Conservation (phyloP, 352 stramenopile genomes). For the Phytopythium montanum region DNA sequence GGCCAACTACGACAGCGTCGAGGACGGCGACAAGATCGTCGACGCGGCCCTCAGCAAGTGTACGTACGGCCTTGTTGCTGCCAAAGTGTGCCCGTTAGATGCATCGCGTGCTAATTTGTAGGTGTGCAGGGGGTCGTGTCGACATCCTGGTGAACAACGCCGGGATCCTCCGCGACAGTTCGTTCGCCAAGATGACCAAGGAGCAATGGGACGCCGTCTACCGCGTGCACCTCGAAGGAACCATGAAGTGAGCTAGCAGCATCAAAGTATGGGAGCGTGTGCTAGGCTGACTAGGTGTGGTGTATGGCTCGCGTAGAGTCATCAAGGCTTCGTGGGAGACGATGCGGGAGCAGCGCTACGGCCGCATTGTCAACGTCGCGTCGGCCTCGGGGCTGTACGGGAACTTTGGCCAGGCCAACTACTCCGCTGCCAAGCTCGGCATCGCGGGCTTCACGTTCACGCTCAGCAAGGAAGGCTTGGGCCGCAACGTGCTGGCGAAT, state of each 20-base stretch:
- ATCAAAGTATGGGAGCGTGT: background rate
- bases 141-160: constrained; percentile 95
- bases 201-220: constrained; percentile 83
- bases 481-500: constrained; percentile 77
- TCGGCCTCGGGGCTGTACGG: constrained; percentile 84
- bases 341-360: constrained; percentile 79
- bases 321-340: constrained; percentile 75
- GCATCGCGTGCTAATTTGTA: background rate
- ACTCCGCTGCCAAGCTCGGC: constrained; percentile 87
- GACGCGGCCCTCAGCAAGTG: constrained; percentile 83
- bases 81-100: too few species aligned
- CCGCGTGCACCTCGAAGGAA: constrained; percentile 81
- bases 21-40: constrained; percentile 71
- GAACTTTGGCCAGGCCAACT: constrained; percentile 90
- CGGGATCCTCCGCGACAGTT: constrained; percentile 87
- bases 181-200: constrained; percentile 83
- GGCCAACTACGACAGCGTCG: constrained; percentile 75
- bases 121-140: constrained; percentile 58
- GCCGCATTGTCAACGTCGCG: constrained; percentile 84
- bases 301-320: constrained; percentile 23
- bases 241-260: constrained; percentile 44
- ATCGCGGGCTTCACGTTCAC: constrained; percentile 92
- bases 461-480: constrained; percentile 75
- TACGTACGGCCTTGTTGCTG: constrained; percentile 26
- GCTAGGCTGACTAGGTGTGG: background rate